Base-by-base conservation (phyloP, 331 rosid species). In the Malus hybrid region DNA sequence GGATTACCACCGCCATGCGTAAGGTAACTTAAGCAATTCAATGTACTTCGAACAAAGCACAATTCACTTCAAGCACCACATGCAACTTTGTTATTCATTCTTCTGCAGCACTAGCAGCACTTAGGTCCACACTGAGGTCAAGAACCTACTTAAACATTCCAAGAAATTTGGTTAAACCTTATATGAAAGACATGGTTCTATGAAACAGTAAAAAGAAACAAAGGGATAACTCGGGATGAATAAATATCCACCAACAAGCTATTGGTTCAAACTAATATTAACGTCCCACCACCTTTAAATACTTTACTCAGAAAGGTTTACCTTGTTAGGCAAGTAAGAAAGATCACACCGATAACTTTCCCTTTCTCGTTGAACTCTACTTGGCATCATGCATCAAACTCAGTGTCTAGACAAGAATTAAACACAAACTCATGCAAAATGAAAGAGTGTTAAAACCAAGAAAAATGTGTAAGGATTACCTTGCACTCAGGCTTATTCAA, bases 61-160 rank as follows among this genome's bases (percentile, higher is more conserved):
- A 24, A 24, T 24, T 24, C 24, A 24, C 24, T 24, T 24, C 24
- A 24, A 24, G 24, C 18, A 33, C 31, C 13, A 9, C 50, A 55
- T 24, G 72, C n/a, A 4, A 68, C 13, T 56, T 46, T 20, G 4
- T 4, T 76, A 66, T 70, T 88, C 83, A 91, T 85, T 94, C 99
- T 82, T 95, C 97, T 34, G 97, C 97, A 57, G 99, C 99, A 84
- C 97, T 89, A 13, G 99, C 99, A 76, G 97, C 93, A 78, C 97
- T 95, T 52, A 92, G 84, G 89, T 95, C 99, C 89, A 95, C 97
- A 48, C 87, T 87, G 55, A 92, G 96, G 86, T 95, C 99, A 80
- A 92, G 79, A 79, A 78, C 93, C 97, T 94, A 87, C 48, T 31
- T 77, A 75, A 54, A 42, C 20, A 46, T 56, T 22, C 64, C 71